Conservation (phyloP, 331 rosid species). For the Acacia pycnantha region DNA sequence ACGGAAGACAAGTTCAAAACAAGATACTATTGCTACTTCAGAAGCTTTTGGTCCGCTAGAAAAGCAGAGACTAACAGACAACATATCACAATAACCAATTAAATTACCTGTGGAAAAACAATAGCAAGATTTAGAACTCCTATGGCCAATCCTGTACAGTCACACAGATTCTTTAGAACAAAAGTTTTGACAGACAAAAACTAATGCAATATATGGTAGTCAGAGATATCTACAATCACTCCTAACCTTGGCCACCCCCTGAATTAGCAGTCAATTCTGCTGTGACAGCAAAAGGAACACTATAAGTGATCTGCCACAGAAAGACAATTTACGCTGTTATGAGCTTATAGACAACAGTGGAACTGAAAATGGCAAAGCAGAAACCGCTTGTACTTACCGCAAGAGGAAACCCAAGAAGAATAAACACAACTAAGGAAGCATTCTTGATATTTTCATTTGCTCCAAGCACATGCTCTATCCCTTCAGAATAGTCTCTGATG, state of each 20-base stretch:
- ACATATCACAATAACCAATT: background rate
- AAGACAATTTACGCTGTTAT: constrained; percentile 24
- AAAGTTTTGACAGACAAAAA: background rate
- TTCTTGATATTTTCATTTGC: constrained; percentile 66
- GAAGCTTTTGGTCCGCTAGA: constrained; percentile 1
- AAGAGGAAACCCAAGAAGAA: constrained; percentile 98
- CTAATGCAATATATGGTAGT: background rate
- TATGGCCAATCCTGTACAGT: constrained; percentile 82
- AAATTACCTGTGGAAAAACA: constrained; percentile 94
- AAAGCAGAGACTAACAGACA: background rate
- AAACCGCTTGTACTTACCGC: constrained; percentile 61
- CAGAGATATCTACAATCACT: background rate
- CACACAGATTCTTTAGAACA: constrained; percentile 29
- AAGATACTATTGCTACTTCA: background rate
- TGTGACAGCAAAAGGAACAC: constrained; percentile 74
- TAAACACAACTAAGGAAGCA: constrained; percentile 84
- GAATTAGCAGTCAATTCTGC: constrained; percentile 79
- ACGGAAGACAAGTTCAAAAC: background rate
- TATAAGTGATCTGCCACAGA: constrained; percentile 85
- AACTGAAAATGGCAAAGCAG: background rate
- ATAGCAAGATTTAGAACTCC: constrained; percentile 98
- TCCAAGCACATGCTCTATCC: constrained; percentile 75
- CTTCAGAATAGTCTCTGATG: constrained; percentile 48
- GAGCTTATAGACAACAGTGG: background rate
- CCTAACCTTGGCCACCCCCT: constrained; percentile 81